Evolutionary conservation across 495 filamentous ascomycete genomes (phyloP).

Genomic region (Xylaria acuta): DNA sequence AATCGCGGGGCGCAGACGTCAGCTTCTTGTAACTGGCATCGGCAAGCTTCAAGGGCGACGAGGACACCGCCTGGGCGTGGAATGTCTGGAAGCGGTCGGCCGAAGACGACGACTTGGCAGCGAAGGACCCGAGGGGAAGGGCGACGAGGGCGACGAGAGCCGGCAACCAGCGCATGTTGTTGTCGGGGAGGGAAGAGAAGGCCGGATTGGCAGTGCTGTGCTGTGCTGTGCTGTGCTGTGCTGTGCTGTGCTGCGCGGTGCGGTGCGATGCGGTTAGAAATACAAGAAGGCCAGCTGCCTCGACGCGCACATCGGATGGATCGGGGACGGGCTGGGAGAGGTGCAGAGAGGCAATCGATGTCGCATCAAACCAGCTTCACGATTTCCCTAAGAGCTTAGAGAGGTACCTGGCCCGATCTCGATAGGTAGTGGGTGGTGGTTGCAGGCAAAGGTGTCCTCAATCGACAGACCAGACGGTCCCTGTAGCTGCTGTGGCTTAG

Average conservation of each 20-base stretch:
- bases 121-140: conserved; percentile 59
- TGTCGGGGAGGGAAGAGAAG: neutral
- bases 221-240: neutral
- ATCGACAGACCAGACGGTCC: neutral
- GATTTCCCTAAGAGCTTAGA: conserved; percentile 3
- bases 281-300: conserved; percentile 1
- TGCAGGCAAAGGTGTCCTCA: conserved; percentile 44
- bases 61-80: conserved; percentile 68
- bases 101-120: conserved; percentile 60
- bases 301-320: conserved; percentile 20
- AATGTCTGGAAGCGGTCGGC: conserved; percentile 69
- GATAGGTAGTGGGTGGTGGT: neutral
- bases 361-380: conserved; percentile 26
- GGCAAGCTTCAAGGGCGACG: conserved; percentile 73
- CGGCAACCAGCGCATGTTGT: conserved; percentile 62
- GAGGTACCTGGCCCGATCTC: conserved; percentile 4
- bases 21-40: conserved; percentile 77
- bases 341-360: neutral
- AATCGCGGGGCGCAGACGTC: conserved; percentile 79
- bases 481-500: neutral
- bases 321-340: conserved; percentile 7
- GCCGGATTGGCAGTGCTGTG: conserved; percentile 4
- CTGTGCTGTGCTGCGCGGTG: neutral
- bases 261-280: neutral
- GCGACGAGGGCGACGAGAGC: conserved; percentile 61